Base-by-base conservation (phyloP, 2,329 filamentous ascomycete species). In the Nothophoma quercina region DNA sequence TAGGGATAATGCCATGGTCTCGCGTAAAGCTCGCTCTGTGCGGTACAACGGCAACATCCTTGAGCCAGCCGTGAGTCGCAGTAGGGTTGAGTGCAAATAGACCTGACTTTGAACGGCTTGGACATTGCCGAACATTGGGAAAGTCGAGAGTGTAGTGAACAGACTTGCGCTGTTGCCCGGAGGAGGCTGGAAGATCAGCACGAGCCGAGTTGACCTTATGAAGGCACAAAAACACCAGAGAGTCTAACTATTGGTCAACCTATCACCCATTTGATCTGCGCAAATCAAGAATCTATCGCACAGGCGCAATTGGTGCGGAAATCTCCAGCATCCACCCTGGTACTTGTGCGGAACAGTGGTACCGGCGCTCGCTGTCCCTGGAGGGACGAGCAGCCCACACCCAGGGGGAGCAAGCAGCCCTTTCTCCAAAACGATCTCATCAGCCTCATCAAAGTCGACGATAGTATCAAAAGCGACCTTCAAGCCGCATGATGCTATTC, bases 401-500 rank as follows among this genome's bases (percentile, higher is more conserved):
- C 9, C 21, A 4, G 22, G 7, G 23, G 25, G 36, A 34, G 19
- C 18, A 36, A 41, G 19, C 42, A 21, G 28, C 19, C 33, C 25
- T 40, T 32, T 51, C 29, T 28, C 48, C 40, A 25, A 19, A 35
- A 30, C 9, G 6, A 36, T 21, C n/a, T n/a, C 32, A 16, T 22
- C 25, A 29, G 45, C 30, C 32, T 43, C 32, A 26, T 42, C 25
- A 16, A 18, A 5, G 10, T 19, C 21, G 28, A 33, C 4, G 30
- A 35, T 8, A 12, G 16, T 19, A 13, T 12, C 16, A 25, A 34
- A 35, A 29, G 12, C 22, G 35, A 33, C 18, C 41, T 18, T 51
- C 34, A 40, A 39, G 41, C 12, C 33, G 16, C 26, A 34, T 53
- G 43, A 53, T 53, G 32, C 50, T 53, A 53, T 53, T 53, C 48